Evolutionary conservation across 352 stramenopile species (phyloP), one percentile per base, ranked within the genome.

Genomic region (Globisporangium iwayamae): DNA sequence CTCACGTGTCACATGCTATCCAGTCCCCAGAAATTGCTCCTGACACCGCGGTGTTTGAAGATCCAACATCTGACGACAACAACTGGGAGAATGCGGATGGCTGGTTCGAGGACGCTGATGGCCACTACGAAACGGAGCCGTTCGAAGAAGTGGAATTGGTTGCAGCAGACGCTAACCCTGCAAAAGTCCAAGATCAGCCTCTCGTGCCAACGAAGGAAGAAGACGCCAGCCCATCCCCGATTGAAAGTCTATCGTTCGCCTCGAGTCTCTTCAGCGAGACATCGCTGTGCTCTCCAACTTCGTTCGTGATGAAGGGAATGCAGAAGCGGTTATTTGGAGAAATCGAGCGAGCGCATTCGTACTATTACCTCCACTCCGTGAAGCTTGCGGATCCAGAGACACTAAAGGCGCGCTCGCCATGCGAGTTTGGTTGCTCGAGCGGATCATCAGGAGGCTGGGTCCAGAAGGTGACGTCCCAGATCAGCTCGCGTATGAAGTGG

Each of bases 401-500:
- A 16, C 9, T 43, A 20, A 51, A 46, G 34, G 13, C 53, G 28
- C 56, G 36, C 38, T 25, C 18, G 30, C 61, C 74, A 0, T 92
- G 81, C 48, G 76, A 84, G 50, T 90, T 88, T 66, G 81, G 81
- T 16, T 89, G 81, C 36, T 57, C 60, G 18, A 76, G 75, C 3
- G 70, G 58, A 8, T 86, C 81, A 13, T 74, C 81, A 0, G 53
- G 76, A 41, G 86, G 85, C 32, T 90, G 79, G 79, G 78, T 87
- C 38, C 79, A 78, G 14, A 92, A 92, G 53, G 60, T 92, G 36
- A 76, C 89, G 20, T 84, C 79, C 1, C 83, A 90, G 57, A 90
- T 92, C 50, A 89, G 79, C 55, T 89, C 83, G 0, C 83, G 83
- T 20, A 92, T 92, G 81, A 92, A 89, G 46, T 85, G 76, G 46